phyloP scores from a whole-genome alignment of 2,329 filamentous ascomycete genomes.

The Orbilia oligospora region DNA sequence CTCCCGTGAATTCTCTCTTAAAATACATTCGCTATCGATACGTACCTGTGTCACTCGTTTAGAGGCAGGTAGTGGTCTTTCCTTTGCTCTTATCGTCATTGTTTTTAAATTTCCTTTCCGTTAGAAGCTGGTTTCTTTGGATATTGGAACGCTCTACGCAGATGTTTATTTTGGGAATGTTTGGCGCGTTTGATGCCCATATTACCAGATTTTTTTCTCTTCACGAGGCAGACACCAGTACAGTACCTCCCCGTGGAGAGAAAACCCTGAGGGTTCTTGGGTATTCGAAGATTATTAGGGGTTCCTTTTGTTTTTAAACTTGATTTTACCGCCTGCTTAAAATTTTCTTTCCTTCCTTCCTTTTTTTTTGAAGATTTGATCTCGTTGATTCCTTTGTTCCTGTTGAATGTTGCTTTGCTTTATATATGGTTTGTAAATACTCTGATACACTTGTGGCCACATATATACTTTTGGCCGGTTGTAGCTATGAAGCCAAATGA shows the following conservation, averaged over 20 bases:
- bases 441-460: slow-evolving; percentile 12
- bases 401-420: neutral
- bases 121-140: slow-evolving; percentile 34
- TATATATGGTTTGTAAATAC: slow-evolving; percentile 7
- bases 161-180: slow-evolving; percentile 24
- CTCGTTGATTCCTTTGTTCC: neutral
- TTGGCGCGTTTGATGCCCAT: slow-evolving; percentile 37
- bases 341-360: neutral
- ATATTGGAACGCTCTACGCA: neutral
- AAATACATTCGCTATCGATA: slow-evolving; percentile 13
- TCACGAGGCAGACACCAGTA: neutral
- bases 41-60: slow-evolving; percentile 3
- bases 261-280: neutral
- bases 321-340: neutral
- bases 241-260: neutral
- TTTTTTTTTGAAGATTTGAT: neutral
- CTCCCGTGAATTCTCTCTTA: slow-evolving; percentile 17
- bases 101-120: slow-evolving; percentile 55
- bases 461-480: slow-evolving; percentile 15
- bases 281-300: neutral
- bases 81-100: slow-evolving; percentile 14
- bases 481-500: slow-evolving; percentile 19
- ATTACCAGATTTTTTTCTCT: slow-evolving; percentile 27
- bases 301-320: neutral
- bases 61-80: slow-evolving; percentile 10